Conservation (phyloP, 768 basidiomycete species). For the Leccinum subgranulosum region DNA sequence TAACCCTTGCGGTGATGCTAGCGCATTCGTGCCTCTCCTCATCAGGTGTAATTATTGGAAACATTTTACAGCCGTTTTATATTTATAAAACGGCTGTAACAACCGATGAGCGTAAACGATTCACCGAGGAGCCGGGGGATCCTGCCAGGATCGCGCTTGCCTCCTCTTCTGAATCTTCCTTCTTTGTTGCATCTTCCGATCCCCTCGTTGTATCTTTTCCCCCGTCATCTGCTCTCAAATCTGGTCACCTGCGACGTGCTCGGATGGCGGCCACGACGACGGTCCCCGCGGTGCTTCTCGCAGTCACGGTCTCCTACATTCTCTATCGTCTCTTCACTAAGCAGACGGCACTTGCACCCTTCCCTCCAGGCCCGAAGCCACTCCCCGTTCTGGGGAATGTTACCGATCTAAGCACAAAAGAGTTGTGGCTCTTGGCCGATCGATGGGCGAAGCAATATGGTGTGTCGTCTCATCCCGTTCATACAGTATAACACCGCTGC, state of each 20-base stretch:
- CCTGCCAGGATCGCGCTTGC: neutral
- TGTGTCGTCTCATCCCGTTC: conserved; percentile 30
- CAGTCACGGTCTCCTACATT: conserved; percentile 9
- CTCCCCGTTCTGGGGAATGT: conserved; percentile 66
- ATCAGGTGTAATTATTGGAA: neutral
- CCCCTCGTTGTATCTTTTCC: conserved; percentile 1
- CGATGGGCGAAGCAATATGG: conserved; percentile 65
- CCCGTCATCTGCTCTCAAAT: neutral
- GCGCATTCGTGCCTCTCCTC: neutral
- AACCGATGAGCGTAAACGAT: neutral
- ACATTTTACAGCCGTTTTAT: neutral
- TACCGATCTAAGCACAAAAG: conserved; percentile 52
- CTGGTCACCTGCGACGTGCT: neutral
- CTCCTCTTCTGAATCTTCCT: conserved; percentile 12
- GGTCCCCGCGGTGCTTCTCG: conserved; percentile 22
- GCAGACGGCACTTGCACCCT: conserved; percentile 31
- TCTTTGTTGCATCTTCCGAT: conserved; percentile 21
- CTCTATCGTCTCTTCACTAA: conserved; percentile 16
- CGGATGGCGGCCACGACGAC: conserved; percentile 12
- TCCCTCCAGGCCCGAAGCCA: conserved; percentile 69
- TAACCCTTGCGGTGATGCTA: neutral
- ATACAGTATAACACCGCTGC: neutral
- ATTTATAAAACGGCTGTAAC: neutral
- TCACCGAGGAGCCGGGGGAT: neutral
- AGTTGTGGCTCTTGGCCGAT: conserved; percentile 62